phyloP scores from a whole-genome alignment of 2,329 filamentous ascomycete species.

The Emmonsiellopsis sp. region DNA sequence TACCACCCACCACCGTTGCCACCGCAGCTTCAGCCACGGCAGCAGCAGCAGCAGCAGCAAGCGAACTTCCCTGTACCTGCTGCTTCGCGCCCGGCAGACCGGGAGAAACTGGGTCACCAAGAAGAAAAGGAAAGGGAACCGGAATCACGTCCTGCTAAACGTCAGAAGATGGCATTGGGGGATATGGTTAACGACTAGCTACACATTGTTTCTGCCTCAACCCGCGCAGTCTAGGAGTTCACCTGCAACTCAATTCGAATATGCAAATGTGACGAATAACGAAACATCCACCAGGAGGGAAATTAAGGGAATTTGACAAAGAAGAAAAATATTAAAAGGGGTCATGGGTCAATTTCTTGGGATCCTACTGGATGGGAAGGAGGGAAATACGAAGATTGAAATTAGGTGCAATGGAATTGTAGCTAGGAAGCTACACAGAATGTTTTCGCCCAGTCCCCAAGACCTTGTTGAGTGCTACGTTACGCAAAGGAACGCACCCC shows the following conservation, averaged over 20 bases:
- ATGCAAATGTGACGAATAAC: not conserved
- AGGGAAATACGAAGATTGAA: no score
- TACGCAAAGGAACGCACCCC: not conserved
- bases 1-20: not conserved
- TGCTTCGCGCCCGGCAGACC: not conserved
- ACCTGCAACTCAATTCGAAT: not conserved
- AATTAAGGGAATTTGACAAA: no score
- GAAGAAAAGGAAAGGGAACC: slow-evolving; percentile 1
- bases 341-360: no score
- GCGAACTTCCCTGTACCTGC: slow-evolving; percentile 1
- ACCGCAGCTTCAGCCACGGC: not conserved
- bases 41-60: not conserved
- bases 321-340: no score
- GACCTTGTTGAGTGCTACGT: not conserved
- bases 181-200: slow-evolving; percentile 14
- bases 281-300: not conserved
- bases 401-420: not conserved
- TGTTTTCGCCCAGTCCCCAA: not conserved
- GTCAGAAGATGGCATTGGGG: slow-evolving; percentile 12
- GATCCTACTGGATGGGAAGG: no score
- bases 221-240: not conserved
- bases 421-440: not conserved
- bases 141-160: slow-evolving; percentile 7
- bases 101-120: not conserved
- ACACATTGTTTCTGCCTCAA: not conserved